These are phyloP conservation scores for Hyphopichia pseudoburtonii DNA, from an alignment of 1,139 yeast genomes.

Conservation along the genomic window DNA sequence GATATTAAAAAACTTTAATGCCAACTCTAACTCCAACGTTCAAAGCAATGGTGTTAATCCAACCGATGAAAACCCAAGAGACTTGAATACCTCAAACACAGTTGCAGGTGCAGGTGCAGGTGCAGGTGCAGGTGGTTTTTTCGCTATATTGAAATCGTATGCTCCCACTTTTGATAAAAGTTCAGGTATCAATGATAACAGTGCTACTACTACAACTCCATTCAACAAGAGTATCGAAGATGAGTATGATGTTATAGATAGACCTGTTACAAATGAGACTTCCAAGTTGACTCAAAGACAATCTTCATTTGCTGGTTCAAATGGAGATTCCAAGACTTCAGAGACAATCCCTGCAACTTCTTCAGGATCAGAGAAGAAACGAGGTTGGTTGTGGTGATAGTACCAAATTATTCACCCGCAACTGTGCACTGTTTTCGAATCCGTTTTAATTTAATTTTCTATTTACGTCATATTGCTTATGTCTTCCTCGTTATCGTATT, in stretches of 20 bases:
- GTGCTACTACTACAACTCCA: too few species aligned
- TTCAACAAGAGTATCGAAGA: too few species aligned
- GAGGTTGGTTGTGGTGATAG: slow-evolving; percentile 36
- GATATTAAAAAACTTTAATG: too few species aligned
- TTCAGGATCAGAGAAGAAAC: slow-evolving; percentile 10
- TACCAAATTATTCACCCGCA: too few species aligned
- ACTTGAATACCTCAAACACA: too few species aligned
- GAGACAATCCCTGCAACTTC: background rate
- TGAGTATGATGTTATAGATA: slow-evolving; percentile 47
- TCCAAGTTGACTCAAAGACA: slow-evolving; percentile 12
- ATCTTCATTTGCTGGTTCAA: background rate
- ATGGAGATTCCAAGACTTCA: background rate
- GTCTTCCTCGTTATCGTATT: slow-evolving; percentile 10
- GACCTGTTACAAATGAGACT: slow-evolving; percentile 15
- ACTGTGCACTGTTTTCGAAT: too few species aligned
- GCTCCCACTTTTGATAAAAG: background rate
- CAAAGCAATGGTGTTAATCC: background rate
- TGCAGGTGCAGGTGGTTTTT: background rate
- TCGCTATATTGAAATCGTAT: background rate
- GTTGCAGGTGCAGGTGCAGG: background rate
- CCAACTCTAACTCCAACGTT: background rate
- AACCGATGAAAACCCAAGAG: too few species aligned
- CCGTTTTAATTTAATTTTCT: slow-evolving; percentile 4
- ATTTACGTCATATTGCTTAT: slow-evolving; percentile 3
- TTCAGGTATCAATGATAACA: too few species aligned